These are phyloP conservation scores for Beauveria caledonica DNA, from an alignment of 2,329 filamentous ascomycete species.

Conservation along the genomic window DNA sequence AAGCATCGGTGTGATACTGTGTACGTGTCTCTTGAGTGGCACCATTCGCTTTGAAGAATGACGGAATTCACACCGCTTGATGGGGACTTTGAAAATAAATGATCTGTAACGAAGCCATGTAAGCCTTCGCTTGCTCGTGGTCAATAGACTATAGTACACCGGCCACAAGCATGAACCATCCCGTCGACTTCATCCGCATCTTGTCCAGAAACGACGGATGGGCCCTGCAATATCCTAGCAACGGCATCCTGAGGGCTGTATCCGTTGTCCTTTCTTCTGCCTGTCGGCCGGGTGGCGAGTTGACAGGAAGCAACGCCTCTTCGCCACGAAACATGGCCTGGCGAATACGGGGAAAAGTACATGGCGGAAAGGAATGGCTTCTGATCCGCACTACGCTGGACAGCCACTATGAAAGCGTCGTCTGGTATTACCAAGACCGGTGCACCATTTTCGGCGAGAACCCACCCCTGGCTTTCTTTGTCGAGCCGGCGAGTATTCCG, in stretches of 20 bases:
- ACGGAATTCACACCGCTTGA: conserved; percentile 1
- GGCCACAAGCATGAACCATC: not conserved
- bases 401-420: not conserved
- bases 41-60: not conserved
- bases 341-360: not conserved
- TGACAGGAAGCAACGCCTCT: not conserved
- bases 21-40: not conserved
- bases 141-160: not conserved
- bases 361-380: not conserved
- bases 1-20: not conserved
- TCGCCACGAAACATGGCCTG: not conserved
- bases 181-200: not conserved
- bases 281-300: not conserved
- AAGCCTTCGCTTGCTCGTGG: not conserved
- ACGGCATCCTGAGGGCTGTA: not conserved
- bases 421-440: conserved; percentile 1
- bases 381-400: not conserved
- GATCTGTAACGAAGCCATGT: not conserved
- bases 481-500: not conserved
- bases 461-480: not conserved
- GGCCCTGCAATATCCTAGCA: not conserved
- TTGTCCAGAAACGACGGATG: not conserved
- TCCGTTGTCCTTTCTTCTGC: too few relatives aligned
- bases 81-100: not conserved
- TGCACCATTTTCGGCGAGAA: not conserved